These are phyloP conservation scores for Tuber magnatum DNA, from an alignment of 495 filamentous ascomycete species.

Conservation along the genomic window DNA sequence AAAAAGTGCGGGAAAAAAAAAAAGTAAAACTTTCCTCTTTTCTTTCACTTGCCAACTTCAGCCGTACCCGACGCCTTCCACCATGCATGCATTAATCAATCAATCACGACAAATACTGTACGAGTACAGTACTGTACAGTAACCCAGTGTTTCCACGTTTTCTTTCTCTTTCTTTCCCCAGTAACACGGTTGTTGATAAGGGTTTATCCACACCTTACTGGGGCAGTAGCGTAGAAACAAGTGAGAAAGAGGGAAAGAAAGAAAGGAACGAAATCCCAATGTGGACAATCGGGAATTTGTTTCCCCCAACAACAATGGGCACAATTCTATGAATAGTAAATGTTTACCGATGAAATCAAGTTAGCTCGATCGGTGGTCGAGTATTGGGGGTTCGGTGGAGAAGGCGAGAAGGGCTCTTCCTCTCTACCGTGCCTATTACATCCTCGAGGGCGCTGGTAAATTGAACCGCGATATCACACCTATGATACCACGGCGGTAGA, in stretches of 20 bases:
- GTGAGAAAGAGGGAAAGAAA: too few relatives aligned
- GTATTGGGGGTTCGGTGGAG: not conserved
- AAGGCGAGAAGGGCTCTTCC: too few relatives aligned
- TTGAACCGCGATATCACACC: too few relatives aligned
- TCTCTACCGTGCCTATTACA: too few relatives aligned
- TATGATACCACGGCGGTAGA: too few relatives aligned
- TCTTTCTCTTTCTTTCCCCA: not conserved
- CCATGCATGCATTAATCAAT: not conserved
- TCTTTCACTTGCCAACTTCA: not conserved
- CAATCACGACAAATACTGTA: not conserved
- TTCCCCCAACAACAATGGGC: not conserved
- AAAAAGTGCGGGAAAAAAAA: not conserved
- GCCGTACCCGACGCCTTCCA: not conserved
- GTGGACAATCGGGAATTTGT: not conserved
- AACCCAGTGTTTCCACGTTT: not conserved
- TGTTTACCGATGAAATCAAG: not conserved
- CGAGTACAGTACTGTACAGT: too few relatives aligned
- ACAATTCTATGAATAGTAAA: not conserved
- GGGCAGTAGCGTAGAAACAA: too few relatives aligned
- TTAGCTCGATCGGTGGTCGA: not conserved
- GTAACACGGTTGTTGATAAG: not conserved
- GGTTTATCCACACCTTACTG: not conserved
- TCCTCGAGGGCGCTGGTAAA: too few relatives aligned
- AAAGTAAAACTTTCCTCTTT: not conserved
- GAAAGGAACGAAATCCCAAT: not conserved